These are phyloP conservation scores for Tetrastigma voinierianum DNA, from an alignment of 164 flowering plant species.

Conservation along the genomic window DNA sequence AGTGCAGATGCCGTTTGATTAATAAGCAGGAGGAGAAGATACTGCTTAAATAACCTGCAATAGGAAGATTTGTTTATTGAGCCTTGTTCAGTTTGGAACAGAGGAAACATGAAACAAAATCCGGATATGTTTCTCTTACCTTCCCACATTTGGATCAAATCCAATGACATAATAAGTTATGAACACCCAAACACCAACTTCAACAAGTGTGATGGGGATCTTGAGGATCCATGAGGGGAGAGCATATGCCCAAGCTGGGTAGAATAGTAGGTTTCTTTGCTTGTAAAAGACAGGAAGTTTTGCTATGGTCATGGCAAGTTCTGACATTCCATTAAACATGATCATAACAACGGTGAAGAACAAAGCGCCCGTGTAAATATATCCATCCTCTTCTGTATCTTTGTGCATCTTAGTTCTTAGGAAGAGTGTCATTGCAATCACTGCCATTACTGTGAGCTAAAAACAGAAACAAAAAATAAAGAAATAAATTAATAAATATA, in stretches of 20 bases:
- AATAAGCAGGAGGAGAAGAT: slow-evolving; percentile 16
- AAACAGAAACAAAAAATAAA: not conserved
- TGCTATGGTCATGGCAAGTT: slow-evolving; percentile 37
- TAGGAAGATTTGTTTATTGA: not conserved
- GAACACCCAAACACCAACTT: slow-evolving; percentile 47
- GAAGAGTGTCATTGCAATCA: slow-evolving; percentile 46
- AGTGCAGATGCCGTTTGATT: slow-evolving; percentile 34
- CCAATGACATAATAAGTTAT: slow-evolving; percentile 62
- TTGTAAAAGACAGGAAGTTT: slow-evolving; percentile 53
- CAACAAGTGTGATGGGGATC: slow-evolving; percentile 54
- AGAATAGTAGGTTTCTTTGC: slow-evolving; percentile 45
- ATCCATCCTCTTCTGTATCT: slow-evolving; percentile 21
- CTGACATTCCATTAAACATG: slow-evolving; percentile 44
- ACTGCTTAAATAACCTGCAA: slow-evolving; percentile 30
- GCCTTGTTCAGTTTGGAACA: not conserved
- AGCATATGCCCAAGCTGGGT: slow-evolving; percentile 60
- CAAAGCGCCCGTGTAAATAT: slow-evolving; percentile 31
- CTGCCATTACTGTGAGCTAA: slow-evolving; percentile 39
- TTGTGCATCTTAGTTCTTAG: slow-evolving; percentile 47
- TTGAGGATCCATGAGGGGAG: slow-evolving; percentile 57
- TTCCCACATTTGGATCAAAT: slow-evolving; percentile 51
- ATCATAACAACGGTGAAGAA: slow-evolving; percentile 21
- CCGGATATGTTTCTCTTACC: slow-evolving; percentile 26
- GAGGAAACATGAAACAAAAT: too few species aligned
- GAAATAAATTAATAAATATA: too few species aligned